phyloP scores from a whole-genome alignment of 75 land plant genomes.

The Larix kaempferi region DNA sequence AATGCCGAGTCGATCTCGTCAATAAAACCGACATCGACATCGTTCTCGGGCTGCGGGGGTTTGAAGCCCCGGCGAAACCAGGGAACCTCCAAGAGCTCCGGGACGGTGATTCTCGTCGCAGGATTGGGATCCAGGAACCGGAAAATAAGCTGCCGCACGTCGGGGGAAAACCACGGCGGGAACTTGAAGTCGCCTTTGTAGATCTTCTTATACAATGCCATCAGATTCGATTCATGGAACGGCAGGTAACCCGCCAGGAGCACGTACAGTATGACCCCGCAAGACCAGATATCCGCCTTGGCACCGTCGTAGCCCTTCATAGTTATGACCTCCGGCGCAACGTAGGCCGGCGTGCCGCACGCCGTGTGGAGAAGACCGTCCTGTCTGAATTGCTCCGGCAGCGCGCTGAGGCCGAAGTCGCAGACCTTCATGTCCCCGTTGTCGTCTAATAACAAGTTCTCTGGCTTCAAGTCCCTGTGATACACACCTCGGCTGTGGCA shows the following conservation, averaged over 20 bases:
- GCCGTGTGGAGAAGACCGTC: conserved; percentile 64
- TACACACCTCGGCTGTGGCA: conserved; percentile 58
- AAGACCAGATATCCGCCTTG: conserved; percentile 54
- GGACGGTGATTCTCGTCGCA: conserved; percentile 23
- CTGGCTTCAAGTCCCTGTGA: conserved; percentile 61
- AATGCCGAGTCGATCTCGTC: neutral
- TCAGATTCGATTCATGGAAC: neutral
- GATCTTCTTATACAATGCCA: conserved; percentile 22
- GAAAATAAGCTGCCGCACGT: conserved; percentile 20
- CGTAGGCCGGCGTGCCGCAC: conserved; percentile 71
- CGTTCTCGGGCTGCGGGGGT: neutral
- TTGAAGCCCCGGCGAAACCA: conserved; percentile 11
- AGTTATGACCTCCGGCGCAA: conserved; percentile 60
- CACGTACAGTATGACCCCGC: conserved; percentile 38
- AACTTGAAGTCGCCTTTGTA: conserved; percentile 36
- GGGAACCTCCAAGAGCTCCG: conserved; percentile 12
- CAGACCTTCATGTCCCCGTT: conserved; percentile 52
- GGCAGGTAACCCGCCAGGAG: conserved; percentile 27
- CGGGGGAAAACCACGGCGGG: conserved; percentile 50
- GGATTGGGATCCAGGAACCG: conserved; percentile 40
- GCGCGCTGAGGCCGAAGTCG: conserved; percentile 59
- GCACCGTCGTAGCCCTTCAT: conserved; percentile 51
- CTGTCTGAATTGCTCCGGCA: conserved; percentile 36
- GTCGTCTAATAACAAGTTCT: conserved; percentile 53
- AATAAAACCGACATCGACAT: neutral